Evolutionary conservation across 139 green algal genomes (phyloP), one percentile per base, ranked within the genome.

Genomic region (Haematococcus sp.): DNA sequence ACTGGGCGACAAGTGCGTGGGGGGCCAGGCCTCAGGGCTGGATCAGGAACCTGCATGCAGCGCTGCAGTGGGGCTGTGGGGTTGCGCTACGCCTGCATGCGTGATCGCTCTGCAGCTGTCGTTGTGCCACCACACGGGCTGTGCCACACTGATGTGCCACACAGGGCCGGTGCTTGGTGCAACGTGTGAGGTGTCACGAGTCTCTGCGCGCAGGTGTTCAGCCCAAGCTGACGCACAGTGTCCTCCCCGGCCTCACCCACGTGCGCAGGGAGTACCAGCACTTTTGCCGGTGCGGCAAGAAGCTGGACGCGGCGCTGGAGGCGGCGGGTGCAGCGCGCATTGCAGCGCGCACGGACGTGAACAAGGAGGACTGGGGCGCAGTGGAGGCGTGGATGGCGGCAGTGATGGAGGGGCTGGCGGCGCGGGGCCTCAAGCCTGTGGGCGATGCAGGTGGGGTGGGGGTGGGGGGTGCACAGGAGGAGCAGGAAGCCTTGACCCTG

Each of bases 271-370:
- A 88, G 0, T 97, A 97, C 77, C 80, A 79, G 4, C 88, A 97
- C 81, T 97, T 93, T 70, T 94, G 88, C 80, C 87, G 83, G 23
- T 97, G 91, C 81, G 93, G 93, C 44, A 91, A 89, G 78, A 54
- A 56, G 31, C 46, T 97, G 33, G 91, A 97, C 52, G 81, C 68
- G 0, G 76, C 87, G 0, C 68, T 96, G 23, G 79, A 83, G 34
- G 52, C 56, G n/a, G 68, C 87, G 30, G 89, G 90, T 0, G 92
- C 61, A 0, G 0, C 23, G 7, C 67, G 80, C 15, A 66, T 94
- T 23, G 69, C 60, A 13, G 54, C 63, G 0, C 31, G 15, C 61
- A 68, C 61, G 79, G 91, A 97, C 43, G 79, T 96, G 7, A 88
- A 97, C 76, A 84, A 83, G 51, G 93, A 97, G 82, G 92, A 97